Percentiles rank a stretch among this genome's conserved stretches.
Conservation (phyloP, 2,329 filamentous ascomycete genomes). For the Apiospora koreana region DNA sequence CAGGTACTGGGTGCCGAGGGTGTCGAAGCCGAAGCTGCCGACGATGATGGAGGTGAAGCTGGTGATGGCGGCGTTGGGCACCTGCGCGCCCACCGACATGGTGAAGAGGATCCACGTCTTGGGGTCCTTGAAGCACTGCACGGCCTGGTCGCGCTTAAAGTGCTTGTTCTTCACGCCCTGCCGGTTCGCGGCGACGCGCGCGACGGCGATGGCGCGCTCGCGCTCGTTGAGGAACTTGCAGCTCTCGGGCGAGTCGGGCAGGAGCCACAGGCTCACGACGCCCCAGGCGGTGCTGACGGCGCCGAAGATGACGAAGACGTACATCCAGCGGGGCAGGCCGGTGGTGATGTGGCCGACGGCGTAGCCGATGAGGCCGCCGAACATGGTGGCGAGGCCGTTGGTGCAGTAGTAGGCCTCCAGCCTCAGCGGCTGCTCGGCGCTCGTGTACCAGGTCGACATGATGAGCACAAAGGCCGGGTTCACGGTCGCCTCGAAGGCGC, state of each 20-base stretch:
- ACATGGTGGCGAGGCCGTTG: constrained; percentile 62
- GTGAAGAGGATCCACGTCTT: constrained; percentile 59
- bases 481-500: constrained; percentile 56
- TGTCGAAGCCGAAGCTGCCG: constrained; percentile 39
- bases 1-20: constrained; percentile 55
- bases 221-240: constrained; percentile 60
- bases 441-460: constrained; percentile 40
- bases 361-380: constrained; percentile 60
- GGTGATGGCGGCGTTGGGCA: constrained; percentile 58
- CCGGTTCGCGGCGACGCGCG: constrained; percentile 51
- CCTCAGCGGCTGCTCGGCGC: constrained; percentile 50
- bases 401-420: constrained; percentile 58
- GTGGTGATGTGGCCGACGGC: constrained; percentile 59
- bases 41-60: constrained; percentile 37
- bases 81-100: constrained; percentile 53
- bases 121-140: constrained; percentile 47
- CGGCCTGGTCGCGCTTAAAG: constrained; percentile 47
- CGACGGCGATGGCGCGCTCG: constrained; percentile 56
- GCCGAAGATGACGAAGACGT: constrained; percentile 59
- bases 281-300: constrained; percentile 58
- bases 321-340: constrained; percentile 32
- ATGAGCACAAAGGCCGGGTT: constrained; percentile 50
- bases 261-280: constrained; percentile 53
- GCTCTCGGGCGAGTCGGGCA: constrained; percentile 64
- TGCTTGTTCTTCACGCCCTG: constrained; percentile 56